Percentiles rank a stretch among this genome's conserved stretches.
phyloP scores from a whole-genome alignment of 2,329 filamentous ascomycete species.

The Aspergillus ruber region DNA sequence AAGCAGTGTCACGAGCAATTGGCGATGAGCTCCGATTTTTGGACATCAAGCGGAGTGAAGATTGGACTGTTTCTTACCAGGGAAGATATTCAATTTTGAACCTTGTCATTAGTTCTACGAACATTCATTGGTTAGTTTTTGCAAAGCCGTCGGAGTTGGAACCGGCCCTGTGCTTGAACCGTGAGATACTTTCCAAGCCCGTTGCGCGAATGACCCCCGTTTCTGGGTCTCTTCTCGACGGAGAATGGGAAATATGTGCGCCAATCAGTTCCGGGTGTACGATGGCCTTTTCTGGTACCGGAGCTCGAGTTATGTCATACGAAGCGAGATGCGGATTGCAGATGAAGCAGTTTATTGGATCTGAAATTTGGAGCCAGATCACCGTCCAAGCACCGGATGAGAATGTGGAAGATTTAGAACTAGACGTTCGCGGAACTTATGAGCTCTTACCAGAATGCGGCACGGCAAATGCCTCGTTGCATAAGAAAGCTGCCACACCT shows the following conservation, averaged over 20 bases:
- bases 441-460: slow-evolving; percentile 50
- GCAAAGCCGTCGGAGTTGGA: slow-evolving; percentile 35
- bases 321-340: slow-evolving; percentile 36
- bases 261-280: slow-evolving; percentile 31
- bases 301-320: slow-evolving; percentile 29
- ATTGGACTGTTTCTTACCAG: slow-evolving; percentile 27
- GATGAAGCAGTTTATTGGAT: slow-evolving; percentile 28
- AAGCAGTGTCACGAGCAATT: slow-evolving; percentile 20
- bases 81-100: slow-evolving; percentile 18
- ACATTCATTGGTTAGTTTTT: slow-evolving; percentile 44
- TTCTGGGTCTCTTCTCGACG: slow-evolving; percentile 26
- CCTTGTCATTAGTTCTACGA: slow-evolving; percentile 18
- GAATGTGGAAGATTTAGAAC: slow-evolving; percentile 21
- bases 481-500: slow-evolving; percentile 34
- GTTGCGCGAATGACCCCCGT: slow-evolving; percentile 43
- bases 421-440: slow-evolving; percentile 47
- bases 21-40: slow-evolving; percentile 23
- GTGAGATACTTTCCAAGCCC: slow-evolving; percentile 40
- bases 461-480: slow-evolving; percentile 50
- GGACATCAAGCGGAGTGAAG: slow-evolving; percentile 22
- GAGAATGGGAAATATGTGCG: slow-evolving; percentile 41
- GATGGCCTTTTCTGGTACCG: slow-evolving; percentile 31
- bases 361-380: slow-evolving; percentile 42
- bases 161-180: slow-evolving; percentile 32
- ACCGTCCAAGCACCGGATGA: slow-evolving; percentile 30